Evolutionary conservation across 1,284 basidiomycete species (phyloP), one percentile per base, ranked within the genome.

Genomic region (Ceratobasidium sp.): DNA sequence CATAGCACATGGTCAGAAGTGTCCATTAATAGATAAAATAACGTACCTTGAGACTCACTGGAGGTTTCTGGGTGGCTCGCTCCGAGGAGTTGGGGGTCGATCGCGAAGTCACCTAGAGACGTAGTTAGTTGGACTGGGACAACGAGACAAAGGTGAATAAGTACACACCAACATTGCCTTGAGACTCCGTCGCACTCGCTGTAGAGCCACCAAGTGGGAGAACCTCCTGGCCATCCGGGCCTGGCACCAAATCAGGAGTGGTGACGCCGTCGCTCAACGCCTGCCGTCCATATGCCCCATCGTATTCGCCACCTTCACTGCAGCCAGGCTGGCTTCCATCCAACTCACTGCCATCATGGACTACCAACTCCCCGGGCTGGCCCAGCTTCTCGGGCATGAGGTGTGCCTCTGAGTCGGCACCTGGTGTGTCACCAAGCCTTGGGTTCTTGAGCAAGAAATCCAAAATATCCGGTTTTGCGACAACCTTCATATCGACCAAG

Each of bases 371-470:
- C 49, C 22, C 22, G 24, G 7, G n/a, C 22, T n/a, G 9, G n/a
- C 22, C 49, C 22, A 24, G n/a, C 34, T 37, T 37, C 34, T 37
- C 34, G 34, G 34, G 5, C 34, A 6, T 37, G 34, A 9, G 6
- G 6, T 4, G 22, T 22, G 13, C n/a, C 9, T 51, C 13, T 7
- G n/a, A 24, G 49, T 51, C 49, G 22, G n/a, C 7, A 24, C n/a
- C 7, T 8, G 22, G 49, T n/a, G 6, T 8, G n/a, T 22, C n/a
- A 24, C 9, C 22, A 24, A 51, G 37, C 41, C 22, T 62, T n/a
- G 64, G 64, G n/a, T 66, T 29, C 64, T 53, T 48, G 37, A 51
- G 16, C 19, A 66, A 31, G 34, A 66, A 66, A 9, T 29, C 16
- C 13, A 29, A 34, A 22, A 66, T 66, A 34, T 66, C 31, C 8